phyloP scores from a whole-genome alignment of 2,329 filamentous ascomycete species.

The Ophidiomyces ophidiicola region DNA sequence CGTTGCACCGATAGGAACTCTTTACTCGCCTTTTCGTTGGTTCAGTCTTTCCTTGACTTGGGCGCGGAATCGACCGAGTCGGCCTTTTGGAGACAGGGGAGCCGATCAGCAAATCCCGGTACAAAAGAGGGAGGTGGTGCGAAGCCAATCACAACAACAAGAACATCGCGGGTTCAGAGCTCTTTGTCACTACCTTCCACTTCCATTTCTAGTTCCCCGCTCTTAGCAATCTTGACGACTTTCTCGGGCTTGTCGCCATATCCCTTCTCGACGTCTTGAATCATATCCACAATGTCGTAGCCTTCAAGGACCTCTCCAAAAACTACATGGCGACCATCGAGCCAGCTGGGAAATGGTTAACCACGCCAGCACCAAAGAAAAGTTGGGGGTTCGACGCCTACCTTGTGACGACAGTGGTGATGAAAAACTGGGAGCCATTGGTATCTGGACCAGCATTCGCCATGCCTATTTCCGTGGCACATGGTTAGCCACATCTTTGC shows the following conservation, averaged over 20 bases:
- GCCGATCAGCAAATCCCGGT: conserved; percentile 9
- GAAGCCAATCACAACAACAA: neutral
- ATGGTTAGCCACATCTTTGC: neutral
- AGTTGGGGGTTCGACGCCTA: conserved; percentile 17
- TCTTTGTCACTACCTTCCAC: conserved; percentile 55
- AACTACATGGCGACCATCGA: conserved; percentile 53
- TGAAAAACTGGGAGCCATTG: conserved; percentile 57
- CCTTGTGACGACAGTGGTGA: conserved; percentile 49
- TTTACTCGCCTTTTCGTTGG: neutral
- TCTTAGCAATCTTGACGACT: conserved; percentile 53
- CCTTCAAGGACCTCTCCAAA: conserved; percentile 59
- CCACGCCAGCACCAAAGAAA: neutral
- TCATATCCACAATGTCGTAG: conserved; percentile 53
- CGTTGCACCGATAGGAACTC: neutral
- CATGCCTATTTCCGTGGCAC: conserved; percentile 39
- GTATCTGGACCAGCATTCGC: conserved; percentile 54
- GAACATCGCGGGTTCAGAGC: conserved; percentile 38
- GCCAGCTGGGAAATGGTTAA: conserved; percentile 35
- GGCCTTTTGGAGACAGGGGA: conserved; percentile 8
- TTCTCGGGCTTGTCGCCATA: conserved; percentile 45
- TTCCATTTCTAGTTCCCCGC: conserved; percentile 49
- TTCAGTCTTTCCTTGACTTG: conserved; percentile 1
- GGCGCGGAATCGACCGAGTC: conserved; percentile 9
- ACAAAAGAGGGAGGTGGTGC: neutral
- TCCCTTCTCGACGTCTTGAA: conserved; percentile 50